Evolutionary conservation across 1,139 yeast genomes (phyloP), one percentile per base, ranked within the genome.

Genomic region (Geotrichum restrictum): DNA sequence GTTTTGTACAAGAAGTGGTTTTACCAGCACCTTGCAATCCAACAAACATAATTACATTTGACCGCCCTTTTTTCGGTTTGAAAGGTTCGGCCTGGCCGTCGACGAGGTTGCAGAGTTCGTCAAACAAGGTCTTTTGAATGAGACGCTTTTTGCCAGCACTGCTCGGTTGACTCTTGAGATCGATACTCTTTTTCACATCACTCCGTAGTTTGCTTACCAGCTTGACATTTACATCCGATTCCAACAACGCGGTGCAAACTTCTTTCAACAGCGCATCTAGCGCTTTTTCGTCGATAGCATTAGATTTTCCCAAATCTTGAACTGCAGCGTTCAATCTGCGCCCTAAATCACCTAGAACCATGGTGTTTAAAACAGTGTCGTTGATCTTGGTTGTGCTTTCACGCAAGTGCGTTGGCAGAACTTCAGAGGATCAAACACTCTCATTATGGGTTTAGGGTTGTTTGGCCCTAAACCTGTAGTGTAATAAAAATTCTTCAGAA

Each of bases 21-120:
- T 93, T 93, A 79, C 98, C 98, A 8, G 98, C 95, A 74, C 98
- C 98, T 69, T 94, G 98, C 58, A 93, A 76, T 65, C 98, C 98
- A 53, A 93, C 98, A 77, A 93, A 87, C 98, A 93, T 93, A 59
- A 93, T 85, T 27, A 91, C 87, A 62, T 79, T 81, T 6, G 80
- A 66, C 61, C 78, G 76, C 57, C 83, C 82, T 73, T 91, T 91
- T 72, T 85, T 85, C 39, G 98, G 98, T 69, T 86, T 86, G 64
- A 84, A 94, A 4, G 91, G 85, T 46, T 68, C 67, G n/a, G 57
- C 48, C 32, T 65, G 63, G 45, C 82, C 79, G 64, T 89, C 98
- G 14, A 93, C 96, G 45, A 93, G 75, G 2, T 80, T 81, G 65
- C 93, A 87, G 52, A 93, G 77, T 71, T 93, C 98, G 66, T 93